Conservation (phyloP, 2,329 filamentous ascomycete genomes). For the Aspergillus sp. region DNA sequence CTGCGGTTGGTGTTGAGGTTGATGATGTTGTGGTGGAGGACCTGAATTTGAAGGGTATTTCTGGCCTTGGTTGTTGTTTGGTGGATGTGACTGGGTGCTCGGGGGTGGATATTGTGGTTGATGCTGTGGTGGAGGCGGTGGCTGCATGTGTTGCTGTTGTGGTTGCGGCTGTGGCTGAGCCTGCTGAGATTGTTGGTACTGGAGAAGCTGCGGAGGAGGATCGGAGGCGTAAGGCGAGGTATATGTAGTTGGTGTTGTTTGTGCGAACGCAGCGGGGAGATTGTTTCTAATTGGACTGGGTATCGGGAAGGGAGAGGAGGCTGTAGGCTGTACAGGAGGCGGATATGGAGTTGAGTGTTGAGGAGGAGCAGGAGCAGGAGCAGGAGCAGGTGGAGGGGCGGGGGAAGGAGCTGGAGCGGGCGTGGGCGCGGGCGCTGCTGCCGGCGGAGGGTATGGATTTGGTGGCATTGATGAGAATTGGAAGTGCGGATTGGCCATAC, state of each 20-base stretch:
- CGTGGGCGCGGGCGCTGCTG: slow-evolving; percentile 24
- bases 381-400: not conserved
- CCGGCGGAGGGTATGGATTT: slow-evolving; percentile 29
- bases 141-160: slow-evolving; percentile 22
- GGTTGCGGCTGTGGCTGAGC: slow-evolving; percentile 21
- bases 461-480: slow-evolving; percentile 39
- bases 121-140: slow-evolving; percentile 23
- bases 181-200: slow-evolving; percentile 32
- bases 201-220: slow-evolving; percentile 34
- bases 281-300: slow-evolving; percentile 39
- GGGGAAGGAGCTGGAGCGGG: slow-evolving; percentile 20
- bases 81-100: slow-evolving; percentile 15
- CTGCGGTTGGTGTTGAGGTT: slow-evolving; percentile 18
- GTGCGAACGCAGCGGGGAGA: slow-evolving; percentile 41
- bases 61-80: slow-evolving; percentile 14
- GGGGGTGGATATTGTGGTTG: slow-evolving; percentile 27
- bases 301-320: slow-evolving; percentile 37
- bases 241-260: slow-evolving; percentile 37
- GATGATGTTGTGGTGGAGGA: slow-evolving; percentile 21
- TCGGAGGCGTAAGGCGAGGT: slow-evolving; percentile 43
- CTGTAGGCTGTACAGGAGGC: slow-evolving; percentile 23
- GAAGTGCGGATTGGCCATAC: slow-evolving; percentile 37
- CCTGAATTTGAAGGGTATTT: slow-evolving; percentile 8
- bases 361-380: slow-evolving; percentile 16
- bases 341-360: slow-evolving; percentile 25